phyloP scores from a whole-genome alignment of 1,284 basidiomycete genomes.

The Bondarzewia mesenterica region DNA sequence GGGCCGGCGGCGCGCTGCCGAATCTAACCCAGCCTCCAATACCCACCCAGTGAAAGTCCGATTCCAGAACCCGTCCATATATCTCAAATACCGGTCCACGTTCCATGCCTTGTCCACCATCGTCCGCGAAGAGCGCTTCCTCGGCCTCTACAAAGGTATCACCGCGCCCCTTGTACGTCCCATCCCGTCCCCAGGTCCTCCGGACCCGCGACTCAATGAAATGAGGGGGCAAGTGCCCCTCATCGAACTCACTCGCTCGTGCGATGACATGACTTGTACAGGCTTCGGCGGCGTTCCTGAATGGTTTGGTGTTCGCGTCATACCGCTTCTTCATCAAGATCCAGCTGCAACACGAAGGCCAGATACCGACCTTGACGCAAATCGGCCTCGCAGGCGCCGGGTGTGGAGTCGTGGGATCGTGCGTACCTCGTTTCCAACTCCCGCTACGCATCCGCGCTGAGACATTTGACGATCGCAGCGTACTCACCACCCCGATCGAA shows the following conservation, averaged over 20 bases:
- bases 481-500: slow-evolving; percentile 77
- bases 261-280: slow-evolving; percentile 19
- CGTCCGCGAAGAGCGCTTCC: slow-evolving; percentile 54
- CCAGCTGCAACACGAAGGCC: slow-evolving; percentile 38
- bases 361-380: slow-evolving; percentile 53
- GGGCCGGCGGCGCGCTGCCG: background rate
- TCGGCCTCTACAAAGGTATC: slow-evolving; percentile 67
- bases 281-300: slow-evolving; percentile 64
- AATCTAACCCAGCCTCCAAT: slow-evolving; percentile 2
- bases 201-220: too few species aligned
- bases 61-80: slow-evolving; percentile 55
- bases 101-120: slow-evolving; percentile 58
- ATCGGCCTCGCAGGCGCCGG: slow-evolving; percentile 72
- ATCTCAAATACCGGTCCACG: slow-evolving; percentile 50
- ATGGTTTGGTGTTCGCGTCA: slow-evolving; percentile 68
- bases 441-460: background rate
- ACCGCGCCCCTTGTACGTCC: slow-evolving; percentile 59
- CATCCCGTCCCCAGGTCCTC: too few species aligned
- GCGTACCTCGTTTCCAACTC: slow-evolving; percentile 21
- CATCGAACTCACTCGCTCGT: background rate
- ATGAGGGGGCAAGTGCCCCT: too few species aligned
- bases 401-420: slow-evolving; percentile 74
- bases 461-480: slow-evolving; percentile 28
- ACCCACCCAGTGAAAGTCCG: slow-evolving; percentile 58
- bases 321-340: slow-evolving; percentile 63